Conservation (phyloP, 2,329 filamentous ascomycete genomes). For the Boeremia exigua region DNA sequence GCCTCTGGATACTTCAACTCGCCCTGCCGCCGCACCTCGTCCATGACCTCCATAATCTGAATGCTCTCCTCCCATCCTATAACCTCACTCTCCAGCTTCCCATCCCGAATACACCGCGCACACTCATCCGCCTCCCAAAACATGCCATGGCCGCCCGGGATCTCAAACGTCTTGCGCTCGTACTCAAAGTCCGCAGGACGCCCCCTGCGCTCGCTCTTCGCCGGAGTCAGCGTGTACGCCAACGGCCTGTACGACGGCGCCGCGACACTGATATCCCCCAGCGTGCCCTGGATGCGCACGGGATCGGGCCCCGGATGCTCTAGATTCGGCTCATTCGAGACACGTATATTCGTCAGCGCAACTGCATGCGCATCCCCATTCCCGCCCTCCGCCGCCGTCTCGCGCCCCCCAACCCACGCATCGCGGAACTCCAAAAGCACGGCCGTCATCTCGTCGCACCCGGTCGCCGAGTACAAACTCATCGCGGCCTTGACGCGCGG, state of each 20-base stretch:
- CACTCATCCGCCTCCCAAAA: slow-evolving; percentile 86
- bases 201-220: slow-evolving; percentile 34
- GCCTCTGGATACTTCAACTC: slow-evolving; percentile 66
- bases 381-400: not conserved
- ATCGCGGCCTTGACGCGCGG: slow-evolving; percentile 64
- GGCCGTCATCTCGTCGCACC: slow-evolving; percentile 9
- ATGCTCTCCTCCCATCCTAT: slow-evolving; percentile 74
- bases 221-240: slow-evolving; percentile 67
- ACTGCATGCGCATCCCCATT: slow-evolving; percentile 1
- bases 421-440: not conserved
- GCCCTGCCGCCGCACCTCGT: slow-evolving; percentile 68
- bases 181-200: slow-evolving; percentile 11
- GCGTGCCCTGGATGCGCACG: slow-evolving; percentile 78
- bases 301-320: slow-evolving; percentile 60
- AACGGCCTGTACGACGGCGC: slow-evolving; percentile 70
- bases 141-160: slow-evolving; percentile 74
- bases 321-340: slow-evolving; percentile 58
- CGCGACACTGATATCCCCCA: slow-evolving; percentile 79
- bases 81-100: slow-evolving; percentile 66
- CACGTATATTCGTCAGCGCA: slow-evolving; percentile 56
- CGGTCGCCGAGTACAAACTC: not conserved
- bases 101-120: slow-evolving; percentile 77
- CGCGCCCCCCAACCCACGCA: not conserved
- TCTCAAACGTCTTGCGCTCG: slow-evolving; percentile 51
- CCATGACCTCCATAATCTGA: slow-evolving; percentile 81